Conservation (phyloP, 495 filamentous ascomycete species). For the Ramalina intermedia region DNA sequence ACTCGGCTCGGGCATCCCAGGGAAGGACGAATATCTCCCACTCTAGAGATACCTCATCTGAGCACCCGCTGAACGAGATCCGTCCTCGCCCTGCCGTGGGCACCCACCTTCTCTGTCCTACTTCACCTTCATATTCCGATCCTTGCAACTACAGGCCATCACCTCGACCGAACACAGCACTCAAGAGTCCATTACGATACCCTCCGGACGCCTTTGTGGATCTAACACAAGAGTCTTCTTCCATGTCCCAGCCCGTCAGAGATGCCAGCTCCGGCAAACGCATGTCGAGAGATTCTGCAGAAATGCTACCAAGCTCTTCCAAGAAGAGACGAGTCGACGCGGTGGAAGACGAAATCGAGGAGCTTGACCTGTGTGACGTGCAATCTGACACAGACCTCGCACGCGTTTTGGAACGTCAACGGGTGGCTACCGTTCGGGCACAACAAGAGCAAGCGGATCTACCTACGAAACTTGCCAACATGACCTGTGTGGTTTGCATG, state of each 20-base stretch:
- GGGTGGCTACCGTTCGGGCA: constrained; percentile 31
- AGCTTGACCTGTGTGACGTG: constrained; percentile 49
- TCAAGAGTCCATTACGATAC: no score
- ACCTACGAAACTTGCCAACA: constrained; percentile 35
- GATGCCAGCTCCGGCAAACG: constrained; percentile 2
- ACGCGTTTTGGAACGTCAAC: constrained; percentile 34
- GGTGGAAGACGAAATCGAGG: constrained; percentile 25
- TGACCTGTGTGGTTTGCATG: constrained; percentile 79
- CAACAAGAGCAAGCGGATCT: constrained; percentile 39
- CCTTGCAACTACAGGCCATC: no score
- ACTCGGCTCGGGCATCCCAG: no score
- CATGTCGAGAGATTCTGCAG: constrained; percentile 15
- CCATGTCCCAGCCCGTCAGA: constrained; percentile 5
- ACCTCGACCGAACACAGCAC: no score
- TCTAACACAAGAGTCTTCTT: constrained; percentile 17
- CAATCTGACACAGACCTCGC: constrained; percentile 32
- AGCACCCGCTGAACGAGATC: no score
- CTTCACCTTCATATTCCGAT: no score
- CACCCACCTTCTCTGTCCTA: no score
- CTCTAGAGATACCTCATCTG: no score
- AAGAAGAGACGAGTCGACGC: constrained; percentile 20
- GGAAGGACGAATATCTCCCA: no score
- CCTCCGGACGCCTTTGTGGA: constrained; percentile 16
- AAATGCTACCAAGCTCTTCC: constrained; percentile 11
- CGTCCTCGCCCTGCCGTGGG: no score